Evolutionary conservation across 106 monocot species (phyloP).

Genomic region (Phalaenopsis aphrodite): DNA sequence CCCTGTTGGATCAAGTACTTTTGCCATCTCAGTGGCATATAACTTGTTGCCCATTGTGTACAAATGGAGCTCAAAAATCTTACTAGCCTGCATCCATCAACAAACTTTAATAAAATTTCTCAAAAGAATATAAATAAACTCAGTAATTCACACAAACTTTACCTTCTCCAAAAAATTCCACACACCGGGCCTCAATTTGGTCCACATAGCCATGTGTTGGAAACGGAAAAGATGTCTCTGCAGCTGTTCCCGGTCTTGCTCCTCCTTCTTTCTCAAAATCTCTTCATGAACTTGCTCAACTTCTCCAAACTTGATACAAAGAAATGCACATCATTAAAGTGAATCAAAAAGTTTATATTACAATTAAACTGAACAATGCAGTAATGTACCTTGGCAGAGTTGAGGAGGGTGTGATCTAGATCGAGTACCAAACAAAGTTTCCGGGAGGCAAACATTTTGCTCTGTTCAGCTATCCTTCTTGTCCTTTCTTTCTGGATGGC

Average conservation of each 20-base stretch:
- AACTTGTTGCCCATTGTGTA: conserved; percentile 97
- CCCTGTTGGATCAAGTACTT: conserved; percentile 59
- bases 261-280: conserved; percentile 83
- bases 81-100: conserved; percentile 56
- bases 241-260: conserved; percentile 56
- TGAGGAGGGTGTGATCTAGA: conserved; percentile 96
- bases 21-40: conserved; percentile 99
- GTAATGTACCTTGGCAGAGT: conserved; percentile 83
- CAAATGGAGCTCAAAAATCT: conserved; percentile 82
- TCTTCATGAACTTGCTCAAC: conserved; percentile 81
- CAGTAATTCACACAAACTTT: neutral
- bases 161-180: conserved; percentile 99
- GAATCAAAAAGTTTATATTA: neutral
- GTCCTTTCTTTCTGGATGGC: conserved; percentile 87
- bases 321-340: conserved; percentile 22
- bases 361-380: neutral
- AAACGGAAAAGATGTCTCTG: conserved; percentile 75
- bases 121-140: neutral
- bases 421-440: conserved; percentile 91
- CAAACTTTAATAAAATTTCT: neutral
- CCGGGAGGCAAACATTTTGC: conserved; percentile 72
- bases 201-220: conserved; percentile 98
- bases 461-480: conserved; percentile 91
- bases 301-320: conserved; percentile 60
- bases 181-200: conserved; percentile 88